Conservation (phyloP, 2,329 filamentous ascomycete genomes). For the Alternaria brassicae region DNA sequence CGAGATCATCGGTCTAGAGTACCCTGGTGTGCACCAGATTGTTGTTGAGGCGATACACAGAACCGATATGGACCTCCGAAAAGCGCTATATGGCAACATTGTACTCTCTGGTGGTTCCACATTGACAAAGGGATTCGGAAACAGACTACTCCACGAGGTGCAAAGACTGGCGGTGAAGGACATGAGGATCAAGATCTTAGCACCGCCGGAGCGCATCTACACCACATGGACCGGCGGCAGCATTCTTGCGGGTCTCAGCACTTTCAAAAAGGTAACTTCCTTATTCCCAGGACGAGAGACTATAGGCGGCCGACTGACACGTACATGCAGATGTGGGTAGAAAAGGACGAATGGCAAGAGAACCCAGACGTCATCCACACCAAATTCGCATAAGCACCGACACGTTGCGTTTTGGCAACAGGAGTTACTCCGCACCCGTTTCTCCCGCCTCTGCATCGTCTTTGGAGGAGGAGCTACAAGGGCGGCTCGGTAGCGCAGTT, state of each 20-base stretch:
- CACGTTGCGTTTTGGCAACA: slow-evolving; percentile 42
- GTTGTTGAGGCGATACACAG: slow-evolving; percentile 95
- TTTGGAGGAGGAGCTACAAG: slow-evolving; percentile 37
- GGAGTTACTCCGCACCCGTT: slow-evolving; percentile 35
- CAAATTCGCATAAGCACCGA: slow-evolving; percentile 76
- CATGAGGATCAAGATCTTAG: slow-evolving; percentile 99
- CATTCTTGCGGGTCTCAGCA: slow-evolving; percentile 94
- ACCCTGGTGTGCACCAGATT: slow-evolving; percentile 96
- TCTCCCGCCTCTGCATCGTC: slow-evolving; percentile 42
- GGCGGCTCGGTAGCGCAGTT: slow-evolving; percentile 16
- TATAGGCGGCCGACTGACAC: slow-evolving; percentile 37
- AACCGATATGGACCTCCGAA: slow-evolving; percentile 94
- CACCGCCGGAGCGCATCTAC: slow-evolving; percentile 96
- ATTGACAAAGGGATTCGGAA: slow-evolving; percentile 94
- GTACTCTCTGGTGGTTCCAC: slow-evolving; percentile 96
- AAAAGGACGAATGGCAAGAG: slow-evolving; percentile 99
- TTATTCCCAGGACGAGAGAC: slow-evolving; percentile 5
- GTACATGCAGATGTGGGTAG: slow-evolving; percentile 90
- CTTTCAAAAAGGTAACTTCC: slow-evolving; percentile 87
- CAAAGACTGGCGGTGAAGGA: slow-evolving; percentile 95
- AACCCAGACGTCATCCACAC: slow-evolving; percentile 99
- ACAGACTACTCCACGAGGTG: slow-evolving; percentile 88
- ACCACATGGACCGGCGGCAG: slow-evolving; percentile 99
- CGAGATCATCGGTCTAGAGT: slow-evolving; percentile 95
- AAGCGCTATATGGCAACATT: slow-evolving; percentile 93